Base-by-base conservation (phyloP, 331 rosid genomes). In the Spiraea crenata region DNA sequence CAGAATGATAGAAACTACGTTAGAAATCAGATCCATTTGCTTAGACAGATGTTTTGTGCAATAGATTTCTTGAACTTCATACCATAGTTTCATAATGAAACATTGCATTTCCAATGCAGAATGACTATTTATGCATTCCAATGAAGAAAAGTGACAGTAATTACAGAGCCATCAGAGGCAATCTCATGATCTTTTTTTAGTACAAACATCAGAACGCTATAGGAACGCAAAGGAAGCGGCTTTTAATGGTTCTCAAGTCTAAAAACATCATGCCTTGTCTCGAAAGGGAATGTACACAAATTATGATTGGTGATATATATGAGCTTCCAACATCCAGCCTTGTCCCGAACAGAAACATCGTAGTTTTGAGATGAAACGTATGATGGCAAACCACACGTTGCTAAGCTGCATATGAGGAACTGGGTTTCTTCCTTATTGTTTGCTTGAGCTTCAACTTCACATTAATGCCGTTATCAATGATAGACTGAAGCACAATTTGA, bases 381-480 rank as follows among this genome's bases (percentile, higher is more conserved):
- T 16, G 54, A 67, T 7, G 38, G 37, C 41, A 9, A 7, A 19
- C 49, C 12, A 40, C 14, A 40, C 3, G 63, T 5, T 7, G 45
- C 63, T 44, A n/a, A 35, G 73, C 47, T 38, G 58, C 11, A 12
- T 52, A 68, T 9, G 10, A 59, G 41, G 67, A 54, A 69, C 35
- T 66, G n/a, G 12, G 39, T 79, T 77, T 73, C 65, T 63, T 77
- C 20, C 52, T 52, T 35, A 50, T 72, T 40, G 76, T 75, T 74
- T 83, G 87, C 78, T 78, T 85, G 35, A 85, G 62, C 78, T 83
- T 85, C 73, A 80, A 81, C 68, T 78, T 83, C 48, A 80, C 87
- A 65, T 76, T 73, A 58, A 82, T 60, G 17, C 87, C 90, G 66
- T 62, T 70, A 63, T 72, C 78, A 63, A 80, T 83, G 16, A 85